A percentile compares a stretch with the other conserved stretches of the same genome.
phyloP scores from a whole-genome alignment of 495 filamentous ascomycete genomes.

The Penicillium chermesinum region DNA sequence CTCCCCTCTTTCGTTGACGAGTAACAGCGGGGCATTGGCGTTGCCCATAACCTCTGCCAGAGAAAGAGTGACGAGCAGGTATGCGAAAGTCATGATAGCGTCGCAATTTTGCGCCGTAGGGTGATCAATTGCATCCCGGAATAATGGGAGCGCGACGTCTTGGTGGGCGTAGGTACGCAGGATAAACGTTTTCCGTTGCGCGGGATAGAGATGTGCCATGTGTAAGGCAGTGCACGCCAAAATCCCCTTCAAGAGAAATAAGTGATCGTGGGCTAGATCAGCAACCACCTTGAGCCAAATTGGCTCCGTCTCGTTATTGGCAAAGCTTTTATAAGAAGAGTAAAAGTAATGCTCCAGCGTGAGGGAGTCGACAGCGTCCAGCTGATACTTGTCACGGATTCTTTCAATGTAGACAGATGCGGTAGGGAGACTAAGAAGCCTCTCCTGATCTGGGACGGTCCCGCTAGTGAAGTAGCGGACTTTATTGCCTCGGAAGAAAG shows the following conservation, averaged over 20 bases:
- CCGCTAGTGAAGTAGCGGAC: constrained; percentile 23
- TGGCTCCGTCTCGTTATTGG: constrained; percentile 7
- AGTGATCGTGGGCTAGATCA: constrained; percentile 13
- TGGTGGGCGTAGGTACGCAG: constrained; percentile 24
- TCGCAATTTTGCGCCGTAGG: constrained; percentile 23
- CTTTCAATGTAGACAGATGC: neutral
- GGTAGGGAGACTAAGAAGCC: neutral
- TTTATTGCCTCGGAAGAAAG: constrained; percentile 26
- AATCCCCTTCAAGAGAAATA: constrained; percentile 33
- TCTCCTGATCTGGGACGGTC: neutral
- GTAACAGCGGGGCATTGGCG: constrained; percentile 7
- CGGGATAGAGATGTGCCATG: constrained; percentile 17
- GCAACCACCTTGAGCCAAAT: constrained; percentile 21
- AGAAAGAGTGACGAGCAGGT: constrained; percentile 31
- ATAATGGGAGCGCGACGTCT: constrained; percentile 26
- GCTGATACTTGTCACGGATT: constrained; percentile 6
- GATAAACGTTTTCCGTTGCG: constrained; percentile 9
- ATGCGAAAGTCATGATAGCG: constrained; percentile 31
- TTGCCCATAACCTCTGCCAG: constrained; percentile 8
- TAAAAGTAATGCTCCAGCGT: constrained; percentile 17
- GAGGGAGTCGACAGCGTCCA: constrained; percentile 10
- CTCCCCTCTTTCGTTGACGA: constrained; percentile 2
- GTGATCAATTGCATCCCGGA: constrained; percentile 24
- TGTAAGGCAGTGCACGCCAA: constrained; percentile 32
- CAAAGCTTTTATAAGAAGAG: constrained; percentile 16